Base-by-base conservation (phyloP, 2,329 filamentous ascomycete genomes). In the Pseudovirgaria hyperparasitica region DNA sequence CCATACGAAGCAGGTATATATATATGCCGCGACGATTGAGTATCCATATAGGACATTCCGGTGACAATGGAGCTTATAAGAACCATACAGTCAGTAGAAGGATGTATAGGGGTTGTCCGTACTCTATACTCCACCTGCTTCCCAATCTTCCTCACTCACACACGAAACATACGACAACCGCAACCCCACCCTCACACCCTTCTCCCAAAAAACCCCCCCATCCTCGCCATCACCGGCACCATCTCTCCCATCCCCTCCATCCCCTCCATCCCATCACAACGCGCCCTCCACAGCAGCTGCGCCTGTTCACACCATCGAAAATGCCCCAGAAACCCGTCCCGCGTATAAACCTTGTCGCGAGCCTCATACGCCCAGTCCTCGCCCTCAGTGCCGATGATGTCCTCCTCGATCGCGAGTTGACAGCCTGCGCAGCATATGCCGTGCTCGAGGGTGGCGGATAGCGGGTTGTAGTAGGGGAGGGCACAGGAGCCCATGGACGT, bases 281-380 rank as follows among this genome's bases (percentile, higher is more conserved):
- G 19, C 9, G 30, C 37, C 28, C 12, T 33, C 50, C 49, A 53
- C 22, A 53, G 31, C 16, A 39, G 22, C 33, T 53, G 47, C 32
- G 47, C 48, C 34, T 47, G 40, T 38, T 46, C 37, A 40, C 48
- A 55, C 43, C 42, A 49, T 35, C 35, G 36, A 38, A 54, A 54
- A 36, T 55, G 46, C 25, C 43, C 31, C 28, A 54, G 28, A 37
- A 52, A 52, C 13, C 32, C 41, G 29, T 40, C 36, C 36, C 32
- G 40, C 22, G 46, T 28, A 42, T 49, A 54, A 15, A 48, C 35
- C 35, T 33, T 43, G 24, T 48, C 36, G 24, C 35, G 35, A 36
- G 29, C 36, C 28, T 42, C 32, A 23, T 29, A 35, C 17, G 31
- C 36, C 36, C 35, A 37, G 14, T 32, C 12, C 23, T 32, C 28